Evolutionary conservation across 768 basidiomycete species (phyloP), one percentile per base, ranked within the genome.

Genomic region (Gymnopilus dilepis): DNA sequence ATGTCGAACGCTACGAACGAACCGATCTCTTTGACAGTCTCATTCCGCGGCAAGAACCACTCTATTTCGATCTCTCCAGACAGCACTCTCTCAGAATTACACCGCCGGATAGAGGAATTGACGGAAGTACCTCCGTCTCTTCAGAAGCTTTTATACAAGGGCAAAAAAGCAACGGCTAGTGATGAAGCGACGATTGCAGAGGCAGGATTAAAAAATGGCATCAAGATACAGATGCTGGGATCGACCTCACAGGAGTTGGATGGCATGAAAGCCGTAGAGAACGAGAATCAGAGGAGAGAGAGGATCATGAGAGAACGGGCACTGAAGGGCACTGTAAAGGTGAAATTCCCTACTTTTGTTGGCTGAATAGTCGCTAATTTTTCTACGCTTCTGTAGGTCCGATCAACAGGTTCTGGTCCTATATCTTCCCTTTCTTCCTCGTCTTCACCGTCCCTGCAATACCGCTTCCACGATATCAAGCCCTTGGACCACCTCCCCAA

Each of bases 91-190:
- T 72, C 76, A 1, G 69, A 67, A 9, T 76, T 94, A 2, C 81
- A 86, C 56, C 65, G 75, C 1, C 79, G 70, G 30, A 69, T 92
- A 4, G 84, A 88, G 69, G 81, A 86, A 64, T 79, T 91, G 28
- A 92, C 90, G 1, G 78, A 80, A 24, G 87, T 92, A 11, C 89
- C 90, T 0, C 80, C 85, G 3, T 70, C 79, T 3, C 74, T 87
- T 40, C 91, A 93, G 76, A 94, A 93, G 67, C 77, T 92, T 41
- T 71, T 92, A 8, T 89, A 82, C 76, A 90, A 86, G 69, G 89
- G 91, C 33, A 92, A 89, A 78, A 82, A 77, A 53, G 58, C 72
- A 0, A 33, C 73, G 1, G 54, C 55, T 21, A 61, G 57, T 17
- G 48, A 72, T 17, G 64, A 66, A 24, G 74, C 60, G 48, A 79